Evolutionary conservation across 306 rosid genomes (phyloP), one percentile per base, ranked within the genome.

Genomic region (Albizia julibrissin): DNA sequence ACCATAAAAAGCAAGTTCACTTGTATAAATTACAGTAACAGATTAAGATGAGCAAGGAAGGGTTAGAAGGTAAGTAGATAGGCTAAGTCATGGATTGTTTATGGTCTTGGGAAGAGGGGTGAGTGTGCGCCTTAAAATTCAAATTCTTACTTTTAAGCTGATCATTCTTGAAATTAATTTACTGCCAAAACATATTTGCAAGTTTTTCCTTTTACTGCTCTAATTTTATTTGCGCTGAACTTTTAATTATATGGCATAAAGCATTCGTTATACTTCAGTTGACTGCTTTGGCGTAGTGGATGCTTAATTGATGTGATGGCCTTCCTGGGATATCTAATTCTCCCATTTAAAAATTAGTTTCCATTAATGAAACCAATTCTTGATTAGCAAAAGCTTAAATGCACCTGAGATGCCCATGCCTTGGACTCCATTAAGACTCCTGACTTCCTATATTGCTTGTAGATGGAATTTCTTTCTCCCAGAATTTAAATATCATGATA

Each of bases 231-330:
- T 37, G 74, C 27, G n/a, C 74, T 58, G 14, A 31, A 59, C 8
- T 56, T 62, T 52, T 21, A 12, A 27, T 46, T 10, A 6, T 75
- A 13, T 67, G 61, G 46, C 39, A 27, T 21, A 66, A 39, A 65
- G 68, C 33, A 67, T 74, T 47, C 15, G 27, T 81, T 73, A 69
- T 19, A 71, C 24, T 65, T 70, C 39, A 24, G 43, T 22, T 64
- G 84, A 72, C 21, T 74, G 56, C 44, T 69, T 76, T 66, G 5
- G 71, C 43, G 21, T 34, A 22, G 66, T 73, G 33, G n/a, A 21
- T 75, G 50, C 16, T 76, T 68, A 75, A 68, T 31, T 68, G 59
- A 43, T 33, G 34, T 58, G 31, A 72, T 68, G 44, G 49, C 59
- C 68, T 47, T 18, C 72, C 14, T 58, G 10, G 58, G 19, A 49